phyloP scores from a whole-genome alignment of 2,329 filamentous ascomycete species.

The Alternaria sp. region DNA sequence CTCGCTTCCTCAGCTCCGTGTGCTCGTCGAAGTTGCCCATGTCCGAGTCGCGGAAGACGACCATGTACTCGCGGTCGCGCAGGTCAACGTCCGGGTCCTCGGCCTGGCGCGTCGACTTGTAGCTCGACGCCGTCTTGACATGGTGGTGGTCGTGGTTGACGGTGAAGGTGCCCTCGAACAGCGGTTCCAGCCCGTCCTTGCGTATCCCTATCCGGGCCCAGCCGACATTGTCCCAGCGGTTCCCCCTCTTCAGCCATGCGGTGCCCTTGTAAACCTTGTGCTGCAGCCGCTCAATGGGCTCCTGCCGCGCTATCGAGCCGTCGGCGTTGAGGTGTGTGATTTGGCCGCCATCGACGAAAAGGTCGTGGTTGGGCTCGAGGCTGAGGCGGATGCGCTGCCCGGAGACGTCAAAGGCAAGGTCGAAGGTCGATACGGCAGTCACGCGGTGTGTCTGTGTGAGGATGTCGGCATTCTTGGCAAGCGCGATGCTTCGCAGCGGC shows the following conservation, averaged over 20 bases:
- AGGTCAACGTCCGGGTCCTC: conserved; percentile 72
- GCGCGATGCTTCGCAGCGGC: conserved; percentile 77
- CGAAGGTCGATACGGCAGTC: conserved; percentile 82
- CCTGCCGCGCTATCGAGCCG: conserved; percentile 72
- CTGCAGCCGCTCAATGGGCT: conserved; percentile 74
- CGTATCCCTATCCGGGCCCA: conserved; percentile 86
- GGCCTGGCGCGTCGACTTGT: conserved; percentile 73
- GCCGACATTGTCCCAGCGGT: conserved; percentile 83
- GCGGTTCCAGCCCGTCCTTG: conserved; percentile 76
- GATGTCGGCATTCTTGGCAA: conserved; percentile 78
- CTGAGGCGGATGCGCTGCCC: conserved; percentile 76
- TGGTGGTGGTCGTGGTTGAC: conserved; percentile 86
- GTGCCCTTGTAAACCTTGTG: conserved; percentile 88
- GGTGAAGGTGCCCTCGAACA: conserved; percentile 92
- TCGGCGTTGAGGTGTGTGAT: conserved; percentile 77
- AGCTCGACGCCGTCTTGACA: conserved; percentile 78
- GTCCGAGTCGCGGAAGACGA: conserved; percentile 92
- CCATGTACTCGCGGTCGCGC: conserved; percentile 77
- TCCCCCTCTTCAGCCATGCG: conserved; percentile 77
- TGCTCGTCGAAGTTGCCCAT: conserved; percentile 62
- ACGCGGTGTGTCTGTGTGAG: conserved; percentile 81
- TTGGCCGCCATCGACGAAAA: conserved; percentile 78
- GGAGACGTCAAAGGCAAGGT: conserved; percentile 79
- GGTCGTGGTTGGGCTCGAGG: conserved; percentile 90
- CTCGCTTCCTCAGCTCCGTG: conserved; percentile 70